phyloP scores from a whole-genome alignment of 148 eudicot genomes.

The Agrostemma githago region DNA sequence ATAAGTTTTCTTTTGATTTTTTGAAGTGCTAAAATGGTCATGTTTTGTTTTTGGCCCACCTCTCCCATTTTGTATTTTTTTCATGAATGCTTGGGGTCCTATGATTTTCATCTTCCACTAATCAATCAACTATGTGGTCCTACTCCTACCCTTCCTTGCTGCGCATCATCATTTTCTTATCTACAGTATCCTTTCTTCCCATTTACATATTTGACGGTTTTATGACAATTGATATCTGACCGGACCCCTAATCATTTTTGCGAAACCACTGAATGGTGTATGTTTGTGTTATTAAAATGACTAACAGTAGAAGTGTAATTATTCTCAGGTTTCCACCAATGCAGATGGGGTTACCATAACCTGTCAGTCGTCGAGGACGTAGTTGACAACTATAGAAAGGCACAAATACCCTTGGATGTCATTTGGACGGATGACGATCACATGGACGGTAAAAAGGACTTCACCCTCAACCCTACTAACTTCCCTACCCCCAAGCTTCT shows the following conservation, averaged over 20 bases:
- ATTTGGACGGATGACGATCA: slow-evolving; percentile 98
- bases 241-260: not conserved
- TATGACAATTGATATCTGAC: not conserved
- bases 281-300: not conserved
- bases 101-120: not conserved
- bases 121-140: not conserved
- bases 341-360: slow-evolving; percentile 95
- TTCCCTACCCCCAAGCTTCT: slow-evolving; percentile 65
- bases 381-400: slow-evolving; percentile 76
- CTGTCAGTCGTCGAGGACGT: slow-evolving; percentile 80
- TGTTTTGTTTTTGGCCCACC: slow-evolving; percentile 14
- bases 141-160: not conserved
- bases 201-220: not conserved
- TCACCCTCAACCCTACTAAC: slow-evolving; percentile 71
- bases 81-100: slow-evolving; percentile 3
- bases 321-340: slow-evolving; percentile 86
- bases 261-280: too few species aligned
- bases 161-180: not conserved
- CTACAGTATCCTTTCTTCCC: not conserved
- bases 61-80: not conserved
- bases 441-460: slow-evolving; percentile 91
- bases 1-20: not conserved
- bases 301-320: not conserved
- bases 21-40: slow-evolving; percentile 11
- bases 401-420: slow-evolving; percentile 90